Evolutionary conservation across 2,329 filamentous ascomycete genomes (phyloP).

Genomic region (Cercospora sojina): DNA sequence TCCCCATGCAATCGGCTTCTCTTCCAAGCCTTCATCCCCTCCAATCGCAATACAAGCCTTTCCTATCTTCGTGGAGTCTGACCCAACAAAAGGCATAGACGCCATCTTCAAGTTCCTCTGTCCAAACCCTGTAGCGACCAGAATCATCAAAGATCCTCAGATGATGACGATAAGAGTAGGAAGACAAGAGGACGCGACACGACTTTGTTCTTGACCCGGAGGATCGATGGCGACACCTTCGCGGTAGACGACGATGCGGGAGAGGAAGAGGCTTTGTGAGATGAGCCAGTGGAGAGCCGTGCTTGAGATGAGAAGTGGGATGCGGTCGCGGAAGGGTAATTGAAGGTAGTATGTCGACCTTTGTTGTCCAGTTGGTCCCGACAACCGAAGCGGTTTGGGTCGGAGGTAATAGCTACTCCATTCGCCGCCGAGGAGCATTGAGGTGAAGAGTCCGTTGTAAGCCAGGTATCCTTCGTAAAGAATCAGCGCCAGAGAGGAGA

Average conservation of each 20-base stretch:
- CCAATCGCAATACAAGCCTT: neutral
- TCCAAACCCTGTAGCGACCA: neutral
- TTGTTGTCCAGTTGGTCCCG: conserved; percentile 39
- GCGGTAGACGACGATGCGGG: conserved; percentile 32
- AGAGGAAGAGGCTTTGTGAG: conserved; percentile 48
- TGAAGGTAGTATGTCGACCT: conserved; percentile 45
- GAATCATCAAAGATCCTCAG: conserved; percentile 8
- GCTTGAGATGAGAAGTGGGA: conserved; percentile 41
- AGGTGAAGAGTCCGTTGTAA: conserved; percentile 21
- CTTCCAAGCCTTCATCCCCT: neutral
- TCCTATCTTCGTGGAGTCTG: neutral
- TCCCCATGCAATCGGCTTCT: neutral
- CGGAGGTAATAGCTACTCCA: conserved; percentile 43
- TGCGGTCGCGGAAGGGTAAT: conserved; percentile 41
- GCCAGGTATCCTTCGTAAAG: too few species aligned
- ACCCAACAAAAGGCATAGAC: neutral
- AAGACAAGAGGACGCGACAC: conserved; percentile 18
- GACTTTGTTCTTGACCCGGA: neutral
- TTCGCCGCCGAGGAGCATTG: conserved; percentile 38
- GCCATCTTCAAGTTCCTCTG: neutral
- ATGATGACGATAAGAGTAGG: conserved; percentile 18
- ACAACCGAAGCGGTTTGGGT: conserved; percentile 42
- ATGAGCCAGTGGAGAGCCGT: conserved; percentile 47
- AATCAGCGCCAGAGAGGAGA: too few species aligned
- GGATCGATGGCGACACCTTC: conserved; percentile 1